Evolutionary conservation across 306 rosid species (phyloP), one percentile per base, ranked within the genome.

Genomic region (Cucumis sativus): DNA sequence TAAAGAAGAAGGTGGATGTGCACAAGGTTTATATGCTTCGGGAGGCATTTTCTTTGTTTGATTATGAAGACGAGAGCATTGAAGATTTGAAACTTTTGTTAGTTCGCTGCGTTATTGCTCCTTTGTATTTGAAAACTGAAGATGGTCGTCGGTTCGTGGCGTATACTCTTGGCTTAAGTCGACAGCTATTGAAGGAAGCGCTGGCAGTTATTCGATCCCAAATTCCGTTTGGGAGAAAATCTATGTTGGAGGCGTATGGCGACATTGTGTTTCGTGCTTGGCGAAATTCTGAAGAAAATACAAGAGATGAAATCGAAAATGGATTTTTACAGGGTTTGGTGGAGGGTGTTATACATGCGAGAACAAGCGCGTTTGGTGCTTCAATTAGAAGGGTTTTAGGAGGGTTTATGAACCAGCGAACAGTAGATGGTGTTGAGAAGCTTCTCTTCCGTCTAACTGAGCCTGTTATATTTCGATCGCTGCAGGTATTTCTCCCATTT

Each of bases 161-260:
- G 8, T 92, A 86, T 80, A 43, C 85, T 15, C 90, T 95, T 57
- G 91, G 91, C n/a, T 43, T 90, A 35, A 95, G 89, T 71, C 61
- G 73, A 33, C 93, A 90, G 83, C 85, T 95, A 20, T 81, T 84
- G 84, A 92, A 87, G 91, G 97, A 90, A 30, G 15, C 85, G 28
- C n/a, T 90, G 92, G 96, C 92, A 7, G 87, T 95, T 90, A 90
- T 95, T 67, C 88, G 90, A 45, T 88, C 98, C 5, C 98, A 95
- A 85, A 88, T 95, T 58, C 89, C 92, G 4, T 92, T 92, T 74
- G 98, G 97, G 49, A 85, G 96, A 81, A 95, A 95, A 83, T 92
- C 96, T 4, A 84, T 92, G 88, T 83, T 95, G 76, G 97, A 95
- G 86, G 95, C 90, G 11, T 92, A 87, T 18, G 96, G 96, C 5